These are phyloP conservation scores for Chaetomium globosum DNA, from an alignment of 2,329 filamentous ascomycete genomes.

Conservation along the genomic window DNA sequence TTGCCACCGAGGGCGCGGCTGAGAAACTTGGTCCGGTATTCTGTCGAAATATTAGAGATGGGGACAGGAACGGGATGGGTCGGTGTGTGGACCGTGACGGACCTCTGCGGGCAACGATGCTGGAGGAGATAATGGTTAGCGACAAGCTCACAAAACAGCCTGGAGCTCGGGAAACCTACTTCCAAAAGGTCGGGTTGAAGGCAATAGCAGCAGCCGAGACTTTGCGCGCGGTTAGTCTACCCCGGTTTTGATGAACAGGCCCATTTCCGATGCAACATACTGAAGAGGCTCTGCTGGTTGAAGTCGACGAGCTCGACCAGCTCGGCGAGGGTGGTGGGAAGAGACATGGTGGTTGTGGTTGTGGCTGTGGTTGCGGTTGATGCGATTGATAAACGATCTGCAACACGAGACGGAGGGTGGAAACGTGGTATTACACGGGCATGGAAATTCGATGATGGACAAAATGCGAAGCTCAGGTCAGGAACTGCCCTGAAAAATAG, in stretches of 20 bases:
- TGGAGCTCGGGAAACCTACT: slow-evolving; percentile 62
- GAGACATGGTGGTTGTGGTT: slow-evolving; percentile 43
- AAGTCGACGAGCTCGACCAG: slow-evolving; percentile 60
- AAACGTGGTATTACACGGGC: slow-evolving; percentile 12
- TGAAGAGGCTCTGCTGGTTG: slow-evolving; percentile 64
- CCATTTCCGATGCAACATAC: slow-evolving; percentile 51
- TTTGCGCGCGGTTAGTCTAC: slow-evolving; percentile 44
- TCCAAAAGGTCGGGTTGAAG: slow-evolving; percentile 99
- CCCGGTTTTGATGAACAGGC: slow-evolving; percentile 16
- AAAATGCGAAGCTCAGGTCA: background rate
- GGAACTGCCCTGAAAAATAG: slow-evolving; percentile 20
- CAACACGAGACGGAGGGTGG: background rate
- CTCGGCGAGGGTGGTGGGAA: slow-evolving; percentile 40
- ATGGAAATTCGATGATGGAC: slow-evolving; percentile 1
- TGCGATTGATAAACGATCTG: slow-evolving; percentile 3
- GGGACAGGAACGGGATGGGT: slow-evolving; percentile 27
- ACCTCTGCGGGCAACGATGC: slow-evolving; percentile 84
- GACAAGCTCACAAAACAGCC: slow-evolving; percentile 6
- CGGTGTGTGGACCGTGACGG: slow-evolving; percentile 39
- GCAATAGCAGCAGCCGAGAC: slow-evolving; percentile 80
- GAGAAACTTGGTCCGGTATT: slow-evolving; percentile 88
- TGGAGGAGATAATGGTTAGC: slow-evolving; percentile 49
- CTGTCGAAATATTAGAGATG: slow-evolving; percentile 49
- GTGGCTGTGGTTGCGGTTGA: slow-evolving; percentile 21
- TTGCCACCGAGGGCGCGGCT: slow-evolving; percentile 84